Evolutionary conservation across 164 flowering plant genomes (phyloP).

Genomic region (Kalanchoe fedtschenkoi): DNA sequence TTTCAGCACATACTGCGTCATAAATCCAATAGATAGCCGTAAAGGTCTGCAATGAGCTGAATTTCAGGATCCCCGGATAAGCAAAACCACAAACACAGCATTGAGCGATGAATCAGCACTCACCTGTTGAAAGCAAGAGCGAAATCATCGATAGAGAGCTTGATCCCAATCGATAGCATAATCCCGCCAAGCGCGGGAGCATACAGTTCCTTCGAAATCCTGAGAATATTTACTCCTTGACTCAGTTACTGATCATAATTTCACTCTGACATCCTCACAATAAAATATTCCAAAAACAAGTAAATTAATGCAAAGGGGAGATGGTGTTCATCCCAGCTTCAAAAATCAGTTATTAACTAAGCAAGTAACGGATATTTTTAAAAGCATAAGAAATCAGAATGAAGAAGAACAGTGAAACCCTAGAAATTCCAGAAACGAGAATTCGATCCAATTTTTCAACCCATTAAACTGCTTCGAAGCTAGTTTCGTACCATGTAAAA

Average conservation of each 20-base stretch:
- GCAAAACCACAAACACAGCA: not conserved
- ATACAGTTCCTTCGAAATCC: constrained; percentile 88
- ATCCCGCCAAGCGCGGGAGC: constrained; percentile 99
- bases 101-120: not conserved
- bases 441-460: not conserved
- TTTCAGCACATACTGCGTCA: constrained; percentile 75
- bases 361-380: not conserved
- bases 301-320: not conserved
- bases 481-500: constrained; percentile 51
- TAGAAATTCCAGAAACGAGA: not conserved
- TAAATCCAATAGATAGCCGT: constrained; percentile 72
- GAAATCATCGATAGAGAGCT: constrained; percentile 75
- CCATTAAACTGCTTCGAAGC: no score
- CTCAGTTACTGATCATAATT: not conserved
- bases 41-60: constrained; percentile 60
- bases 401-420: not conserved
- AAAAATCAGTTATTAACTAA: not conserved
- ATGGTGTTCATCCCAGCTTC: not conserved
- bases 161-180: constrained; percentile 90
- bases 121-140: constrained; percentile 83
- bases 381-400: not conserved
- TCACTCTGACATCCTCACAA: not conserved
- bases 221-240: constrained; percentile 13
- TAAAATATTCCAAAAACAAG: not conserved
- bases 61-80: not conserved